Evolutionary conservation across 1,139 yeast species (phyloP), one percentile per base, ranked within the genome.

Genomic region (Nakaseomyces delphensis): DNA sequence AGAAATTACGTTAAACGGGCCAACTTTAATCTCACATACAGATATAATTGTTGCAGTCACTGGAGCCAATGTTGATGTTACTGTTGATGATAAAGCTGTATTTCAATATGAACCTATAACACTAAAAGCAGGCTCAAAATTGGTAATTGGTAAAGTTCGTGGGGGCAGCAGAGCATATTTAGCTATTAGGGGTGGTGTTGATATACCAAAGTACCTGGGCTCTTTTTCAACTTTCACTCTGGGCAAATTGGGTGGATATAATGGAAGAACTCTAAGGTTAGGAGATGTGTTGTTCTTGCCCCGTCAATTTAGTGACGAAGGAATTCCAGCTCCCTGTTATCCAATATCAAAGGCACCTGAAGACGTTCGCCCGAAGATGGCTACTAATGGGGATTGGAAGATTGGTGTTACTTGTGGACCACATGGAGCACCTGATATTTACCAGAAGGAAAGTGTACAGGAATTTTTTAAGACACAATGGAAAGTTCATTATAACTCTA

Each of bases 321-420:
- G 80, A 3, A 68, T 85, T 47, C 93, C 94, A 20, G 70, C 74
- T 2, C 94, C 95, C 30, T 70, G 74, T 44, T 66, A 78, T 16
- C 79, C 68, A 45, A 95, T 95, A 40, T 53, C 62, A 15, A 54
- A 73, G 2, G 69, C 78, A 44, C 84, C 93, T 31, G 53, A 60
- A 42, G 61, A 73, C 4, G 66, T 85, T 57, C 68, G 80, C 50
- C 93, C 95, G 25, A 58, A 67, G 8, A 74, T 77, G 48, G 43
- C 63, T 9, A 51, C 48, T 14, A 64, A 70, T 37, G 78, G 76
- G 50, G 71, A 74, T 38, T 91, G 97, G 97, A 67, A 68, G 42
- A 89, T 91, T 49, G 96, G 89, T 55, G 96, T 87, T 39, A 85
- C 95, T 20, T 82, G 94, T 64, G 98, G 97, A 43, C 97, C 97